Base-by-base conservation (phyloP, 495 filamentous ascomycete species). In the Tuber calosporum region DNA sequence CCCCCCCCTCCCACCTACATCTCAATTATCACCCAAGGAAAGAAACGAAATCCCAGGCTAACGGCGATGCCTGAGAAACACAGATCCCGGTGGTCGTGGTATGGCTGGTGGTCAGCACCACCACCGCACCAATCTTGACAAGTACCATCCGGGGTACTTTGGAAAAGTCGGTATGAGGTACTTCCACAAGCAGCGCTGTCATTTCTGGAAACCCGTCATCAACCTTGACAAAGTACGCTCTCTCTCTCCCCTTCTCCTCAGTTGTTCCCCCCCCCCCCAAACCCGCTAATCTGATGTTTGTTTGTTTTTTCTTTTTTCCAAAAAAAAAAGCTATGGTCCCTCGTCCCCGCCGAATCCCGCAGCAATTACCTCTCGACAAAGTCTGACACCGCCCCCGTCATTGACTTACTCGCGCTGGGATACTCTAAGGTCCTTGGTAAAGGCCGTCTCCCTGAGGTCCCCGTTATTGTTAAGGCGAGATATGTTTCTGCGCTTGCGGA, bases 121-220 rank as follows among this genome's bases (percentile, higher is more conserved):
- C 87, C 92, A 95, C 88, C 86, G 91, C 76, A 97, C 92, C 81
- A 97, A 96, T 86, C 86, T 96, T 80, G 93, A 96, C 86, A 95
- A 95, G 86, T 94, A 91, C 90, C 92, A 94, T 85, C 91, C 91
- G 30, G 92, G 92, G 90, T 96, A 96, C 90, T 97, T 96, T 86
- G 93, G 93, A 85, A 97, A 97, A 87, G 93, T 97, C 75, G 93
- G 93, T 87, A 97, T 96, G 93, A 86, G 93, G 78, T 93, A 95
- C 87, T 91, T 96, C 90, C 93, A 96, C 87, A 92, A 92, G 86
- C 88, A 89, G 82, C 86, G 88, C 80, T 92, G 92, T 86, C 90
- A 93, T 79, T 92, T 92, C 88, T 97, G 93, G 93, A 95, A 93
- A 85, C 92, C 92, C 77, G 87, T 89, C 70, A 88, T 96, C 89